Evolutionary conservation across 306 rosid genomes (phyloP), one percentile per base, ranked within the genome.

Genomic region (Inga oerstediana): DNA sequence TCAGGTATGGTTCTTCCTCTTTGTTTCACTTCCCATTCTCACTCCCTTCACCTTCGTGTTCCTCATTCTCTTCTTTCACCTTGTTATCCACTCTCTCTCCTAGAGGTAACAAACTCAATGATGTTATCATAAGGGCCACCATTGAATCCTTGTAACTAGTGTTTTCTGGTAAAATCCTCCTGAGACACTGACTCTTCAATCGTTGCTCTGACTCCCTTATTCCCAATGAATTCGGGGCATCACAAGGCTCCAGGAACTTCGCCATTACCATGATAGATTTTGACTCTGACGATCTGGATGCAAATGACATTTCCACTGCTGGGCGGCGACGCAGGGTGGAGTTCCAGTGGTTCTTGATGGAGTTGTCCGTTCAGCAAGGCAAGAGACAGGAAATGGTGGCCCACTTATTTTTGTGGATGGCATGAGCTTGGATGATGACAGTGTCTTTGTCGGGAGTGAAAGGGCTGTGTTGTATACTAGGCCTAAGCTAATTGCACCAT

Each of bases 401-500:
- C 99, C 98, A 96, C 83, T 91, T 93, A 81, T 96, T 96, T 0
- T 98, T 98, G 72, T 96, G 97, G 24, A 84, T 0, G 1, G 89
- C 87, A 76, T 93, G 98, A 10, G 97, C 93, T 48, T 62, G 56
- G n/a, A 88, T 17, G 9, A 96, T 93, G 80, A 89, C 22, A 2
- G 74, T 75, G 19, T 93, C 97, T 82, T 96, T 98, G 4, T 83
- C 80, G 0, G 94, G 89, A 0, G 91, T 89, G 20, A 96, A 96
- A 0, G 99, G 93, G 3, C 89, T 90, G 82, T 96, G 99, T 81
- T 95, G 92, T 54, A 95, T 97, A 17, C 80, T 59, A 19, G 99
- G 98, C 72, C 93, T 86, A 17, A 95, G 94, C 90, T 96, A 98
- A 68, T 95, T 95, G 71, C 97, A 93, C 99, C 98, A 92, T 64